Evolutionary conservation across 164 flowering plant species (phyloP).

Genomic region (Cinnamomum micranthum): DNA sequence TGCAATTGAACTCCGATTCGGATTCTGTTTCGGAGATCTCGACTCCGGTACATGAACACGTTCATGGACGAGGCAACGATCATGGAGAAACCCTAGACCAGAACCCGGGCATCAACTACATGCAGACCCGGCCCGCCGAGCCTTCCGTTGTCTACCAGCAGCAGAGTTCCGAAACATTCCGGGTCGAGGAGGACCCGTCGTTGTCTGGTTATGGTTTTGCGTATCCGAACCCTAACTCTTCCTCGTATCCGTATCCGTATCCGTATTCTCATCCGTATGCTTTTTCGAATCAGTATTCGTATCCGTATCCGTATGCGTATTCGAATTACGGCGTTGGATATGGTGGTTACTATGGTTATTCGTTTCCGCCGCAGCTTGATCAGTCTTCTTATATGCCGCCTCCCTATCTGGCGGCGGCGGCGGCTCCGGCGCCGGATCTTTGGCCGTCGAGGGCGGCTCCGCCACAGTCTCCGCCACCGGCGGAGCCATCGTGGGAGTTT

Average conservation of each 20-base stretch:
- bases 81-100: conserved; percentile 3
- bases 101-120: conserved; percentile 44
- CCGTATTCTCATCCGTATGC: conserved; percentile 19
- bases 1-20: conserved; percentile 20
- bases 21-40: conserved; percentile 28
- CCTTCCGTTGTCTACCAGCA: conserved; percentile 31
- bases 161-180: conserved; percentile 24
- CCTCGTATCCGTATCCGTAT: conserved; percentile 17
- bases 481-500: conserved; percentile 79
- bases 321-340: conserved; percentile 14
- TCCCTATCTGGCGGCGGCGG: conserved; percentile 1
- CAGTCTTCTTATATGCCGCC: background rate
- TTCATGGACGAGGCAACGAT: conserved; percentile 10
- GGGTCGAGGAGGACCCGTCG: conserved; percentile 24
- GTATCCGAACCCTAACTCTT: background rate
- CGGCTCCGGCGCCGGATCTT: conserved; percentile 22
- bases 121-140: conserved; percentile 51
- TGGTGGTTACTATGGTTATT: conserved; percentile 11
- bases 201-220: too few species aligned
- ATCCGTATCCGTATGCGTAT: conserved; percentile 26
- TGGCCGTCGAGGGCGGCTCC: conserved; percentile 53
- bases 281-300: background rate
- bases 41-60: conserved; percentile 27
- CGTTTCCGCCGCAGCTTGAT: conserved; percentile 8
- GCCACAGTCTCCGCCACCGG: conserved; percentile 69